Base-by-base conservation (phyloP, 495 filamentous ascomycete genomes). In the Bathelium albidoporum region DNA sequence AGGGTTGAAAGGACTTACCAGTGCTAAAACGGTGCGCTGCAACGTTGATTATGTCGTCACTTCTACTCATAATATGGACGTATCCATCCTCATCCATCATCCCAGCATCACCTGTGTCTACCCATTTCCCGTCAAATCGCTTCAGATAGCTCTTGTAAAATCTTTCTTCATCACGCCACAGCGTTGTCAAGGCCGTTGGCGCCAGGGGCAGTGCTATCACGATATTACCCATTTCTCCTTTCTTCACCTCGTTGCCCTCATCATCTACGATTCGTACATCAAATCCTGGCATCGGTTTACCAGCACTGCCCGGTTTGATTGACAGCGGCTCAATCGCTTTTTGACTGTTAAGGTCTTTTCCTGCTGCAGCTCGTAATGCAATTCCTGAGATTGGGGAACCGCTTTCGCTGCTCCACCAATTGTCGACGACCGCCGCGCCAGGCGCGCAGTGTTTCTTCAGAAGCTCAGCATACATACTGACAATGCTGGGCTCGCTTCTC, bases 351-450 rank as follows among this genome's bases (percentile, higher is more conserved):
- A 77, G 73, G 34, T 78, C 69, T 58, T 72, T 74, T 0, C 77
- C 84, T 1, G 78, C 75, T 52, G 78, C 75, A 2, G 85, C 82
- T 3, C 81, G 76, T 36, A 95, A 76, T 7, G 89, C 85, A 29
- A 95, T 77, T 0, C 89, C 91, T 0, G 91, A 86, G 64, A 97
- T 96, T 5, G 92, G 92, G 3, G 87, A 90, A 9, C 92, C 92
- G 0, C 88, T 90, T 73, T 96, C 92, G 1, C 89, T 93, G 2
- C 89, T 93, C 92, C 92, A 97, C 92, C 92, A 97, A 71, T 96
- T 95, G 72, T 97, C 92, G 59, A 96, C 80, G 18, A 96, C 89
- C 31, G 82, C 76, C 0, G 90, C 85, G 32, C 81, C 80, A 0
- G 74, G 76, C 0, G 84, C 83, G 41, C 82, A 86, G 66, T 90